Base-by-base conservation (phyloP, 805 yeast species). In the Debaryomyces hansenii region DNA sequence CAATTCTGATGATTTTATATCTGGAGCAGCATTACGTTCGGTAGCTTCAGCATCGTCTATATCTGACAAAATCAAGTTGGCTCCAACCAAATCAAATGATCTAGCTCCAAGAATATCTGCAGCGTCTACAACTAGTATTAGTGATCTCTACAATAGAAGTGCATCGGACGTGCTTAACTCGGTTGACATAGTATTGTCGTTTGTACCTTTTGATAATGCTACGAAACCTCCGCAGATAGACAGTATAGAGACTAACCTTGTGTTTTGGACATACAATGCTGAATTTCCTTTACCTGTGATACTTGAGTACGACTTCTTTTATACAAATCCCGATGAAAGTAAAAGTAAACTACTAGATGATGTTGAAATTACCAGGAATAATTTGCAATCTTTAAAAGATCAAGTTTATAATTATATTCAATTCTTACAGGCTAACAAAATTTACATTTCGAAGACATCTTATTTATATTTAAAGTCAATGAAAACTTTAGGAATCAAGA, bases 261-360 rank as follows among this genome's bases (percentile, higher is more conserved):
- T 72, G 2, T 60, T 69, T 12, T 72, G 77, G 77, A 54, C 77
- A 1, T 70, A 66, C 52, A 55, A 60, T 35, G 59, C 76, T 4
- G 75, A 70, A 20, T 71, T 64, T 45, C 76, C 77, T 3, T 52
- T 73, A 27, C 77, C 76, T 5, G 54, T 68, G 40, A 60, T 63
- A 21, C 49, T 73, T 16, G 70, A 66, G 9, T 71, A 70, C 45
- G 78, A 73, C 46, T 72, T 73, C 51, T 70, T 72, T 52, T 71
- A 73, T 47, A 56, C 66, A 20, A 58, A 58, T 36, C 60, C 63
- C 3, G 42, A 45, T 9, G 57, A 58, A 15, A 54, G 52, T 15
- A 55, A 49, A 1, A 58, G 54, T 12, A 49, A 53, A 5, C 44
- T 48, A 5, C 53, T 50, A 12, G 66, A 66, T 39, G 67, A 64